Evolutionary conservation across 345 rosid genomes (phyloP), one percentile per base, ranked within the genome.

Genomic region (Mallotus nudiflorus): DNA sequence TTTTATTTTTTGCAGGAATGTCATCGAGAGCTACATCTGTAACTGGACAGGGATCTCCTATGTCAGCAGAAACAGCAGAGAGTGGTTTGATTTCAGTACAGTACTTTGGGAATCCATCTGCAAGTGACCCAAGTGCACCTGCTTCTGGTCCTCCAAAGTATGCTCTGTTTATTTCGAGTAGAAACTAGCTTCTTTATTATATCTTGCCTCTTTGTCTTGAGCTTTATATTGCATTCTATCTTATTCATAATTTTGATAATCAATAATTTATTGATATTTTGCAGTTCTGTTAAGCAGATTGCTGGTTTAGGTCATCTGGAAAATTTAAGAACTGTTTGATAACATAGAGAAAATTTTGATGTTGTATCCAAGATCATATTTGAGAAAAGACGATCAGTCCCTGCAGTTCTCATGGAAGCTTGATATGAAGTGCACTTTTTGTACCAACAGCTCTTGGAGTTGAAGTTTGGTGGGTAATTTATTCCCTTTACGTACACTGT

Each of bases 81-180:
- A 76, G 65, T 37, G 81, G 73, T 76, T 80, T 87, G 62, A 82
- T 82, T 69, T 79, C 97, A 10, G 86, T 84, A 67, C 90, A 86
- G 22, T 83, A 80, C 75, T 69, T 79, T 29, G 80, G 80, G 13
- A 85, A 77, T 70, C 84, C 87, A 11, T 69, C 88, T 49, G 73
- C 87, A 9, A 85, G 80, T 48, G 67, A 68, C 61, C 76, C 75
- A 9, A 70, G 68, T 77, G 76, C 65, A 57, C 78, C 83, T 2
- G 66, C 50, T 72, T 71, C 81, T 62, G 82, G 79, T 27, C 78
- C 80, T 61, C 84, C 83, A 8, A 73, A 64, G 93, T 90, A 89
- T 42, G 85, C 55, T 28, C 14, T 39, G 18, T 19, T 73, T 57
- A 19, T 28, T 12, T 19, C 42, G n/a, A 16, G 39, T 58, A 45